Percentiles rank a stretch among this genome's conserved stretches.
These are phyloP conservation scores for Penicillium griseofulvum DNA, from an alignment of 2,329 filamentous ascomycete genomes.

Conservation along the genomic window DNA sequence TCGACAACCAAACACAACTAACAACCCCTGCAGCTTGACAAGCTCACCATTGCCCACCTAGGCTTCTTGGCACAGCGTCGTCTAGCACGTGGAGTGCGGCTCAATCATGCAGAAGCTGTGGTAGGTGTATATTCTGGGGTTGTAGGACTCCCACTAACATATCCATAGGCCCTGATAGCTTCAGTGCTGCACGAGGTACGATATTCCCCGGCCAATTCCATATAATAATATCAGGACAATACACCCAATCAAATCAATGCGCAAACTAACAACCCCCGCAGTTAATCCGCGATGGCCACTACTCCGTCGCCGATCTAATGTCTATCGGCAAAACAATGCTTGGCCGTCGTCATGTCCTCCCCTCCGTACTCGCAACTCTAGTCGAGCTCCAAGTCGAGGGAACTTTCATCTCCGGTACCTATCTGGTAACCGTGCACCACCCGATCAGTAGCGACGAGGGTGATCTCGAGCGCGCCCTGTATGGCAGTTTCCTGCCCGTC, in stretches of 20 bases:
- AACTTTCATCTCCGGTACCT: conserved; percentile 86
- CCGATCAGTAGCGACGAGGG: conserved; percentile 84
- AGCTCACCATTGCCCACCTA: conserved; percentile 87
- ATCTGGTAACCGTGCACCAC: conserved; percentile 90
- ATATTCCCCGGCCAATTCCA: not conserved
- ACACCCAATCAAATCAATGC: not conserved
- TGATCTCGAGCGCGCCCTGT: conserved; percentile 79
- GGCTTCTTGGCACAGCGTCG: conserved; percentile 83
- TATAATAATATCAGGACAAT: not conserved
- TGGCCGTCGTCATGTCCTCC: conserved; percentile 84
- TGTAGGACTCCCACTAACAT: not conserved
- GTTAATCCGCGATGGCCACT: conserved; percentile 93
- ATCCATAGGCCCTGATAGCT: conserved; percentile 59
- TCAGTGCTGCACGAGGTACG: conserved; percentile 81
- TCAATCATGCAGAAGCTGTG: conserved; percentile 87
- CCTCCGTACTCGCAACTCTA: conserved; percentile 74
- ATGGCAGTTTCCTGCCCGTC: conserved; percentile 84
- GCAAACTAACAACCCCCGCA: conserved; percentile 28
- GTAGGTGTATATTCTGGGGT: conserved; percentile 47
- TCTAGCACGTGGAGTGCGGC: conserved; percentile 78
- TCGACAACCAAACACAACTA: conserved; percentile 2
- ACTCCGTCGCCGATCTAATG: conserved; percentile 93
- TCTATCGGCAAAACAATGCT: conserved; percentile 86
- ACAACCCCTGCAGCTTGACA: conserved; percentile 69
- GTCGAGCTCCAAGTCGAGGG: conserved; percentile 89